Evolutionary conservation across 139 green algal species (phyloP).

Genomic region (Picochlorum sp.): DNA sequence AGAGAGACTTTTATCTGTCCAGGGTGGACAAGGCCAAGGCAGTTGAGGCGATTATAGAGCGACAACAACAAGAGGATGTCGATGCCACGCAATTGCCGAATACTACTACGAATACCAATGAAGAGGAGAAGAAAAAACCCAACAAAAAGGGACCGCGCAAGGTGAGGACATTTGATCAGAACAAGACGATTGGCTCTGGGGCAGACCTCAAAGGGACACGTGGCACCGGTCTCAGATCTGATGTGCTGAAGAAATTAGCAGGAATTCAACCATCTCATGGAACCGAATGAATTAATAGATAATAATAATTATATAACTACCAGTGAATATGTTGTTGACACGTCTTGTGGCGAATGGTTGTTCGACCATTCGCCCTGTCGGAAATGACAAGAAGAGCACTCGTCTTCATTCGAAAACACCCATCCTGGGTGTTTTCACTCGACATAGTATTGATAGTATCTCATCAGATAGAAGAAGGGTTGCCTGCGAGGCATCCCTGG

Average conservation of each 20-base stretch:
- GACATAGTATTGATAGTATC: too few relatives aligned
- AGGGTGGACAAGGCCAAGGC: constrained; percentile 46
- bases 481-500: not conserved
- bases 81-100: too few relatives aligned
- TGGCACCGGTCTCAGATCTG: constrained; percentile 13
- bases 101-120: not conserved
- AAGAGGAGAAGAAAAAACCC: not conserved
- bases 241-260: not conserved
- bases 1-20: constrained; percentile 91
- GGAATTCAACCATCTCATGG: not conserved
- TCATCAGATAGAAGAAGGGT: not conserved
- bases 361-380: constrained; percentile 29
- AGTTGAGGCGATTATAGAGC: constrained; percentile 34
- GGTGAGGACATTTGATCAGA: constrained; percentile 47
- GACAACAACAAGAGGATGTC: not conserved
- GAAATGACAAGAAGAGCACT: constrained; percentile 46
- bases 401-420: constrained; percentile 39
- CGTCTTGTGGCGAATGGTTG: too few relatives aligned
- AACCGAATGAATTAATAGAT: too few relatives aligned
- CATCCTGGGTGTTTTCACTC: too few relatives aligned
- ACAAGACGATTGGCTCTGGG: constrained; percentile 3
- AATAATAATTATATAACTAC: too few relatives aligned
- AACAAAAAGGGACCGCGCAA: not conserved
- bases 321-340: not conserved
- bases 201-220: constrained; percentile 35